Evolutionary conservation across 805 yeast genomes (phyloP).

Genomic region (Hanseniaspora clermontiae): DNA sequence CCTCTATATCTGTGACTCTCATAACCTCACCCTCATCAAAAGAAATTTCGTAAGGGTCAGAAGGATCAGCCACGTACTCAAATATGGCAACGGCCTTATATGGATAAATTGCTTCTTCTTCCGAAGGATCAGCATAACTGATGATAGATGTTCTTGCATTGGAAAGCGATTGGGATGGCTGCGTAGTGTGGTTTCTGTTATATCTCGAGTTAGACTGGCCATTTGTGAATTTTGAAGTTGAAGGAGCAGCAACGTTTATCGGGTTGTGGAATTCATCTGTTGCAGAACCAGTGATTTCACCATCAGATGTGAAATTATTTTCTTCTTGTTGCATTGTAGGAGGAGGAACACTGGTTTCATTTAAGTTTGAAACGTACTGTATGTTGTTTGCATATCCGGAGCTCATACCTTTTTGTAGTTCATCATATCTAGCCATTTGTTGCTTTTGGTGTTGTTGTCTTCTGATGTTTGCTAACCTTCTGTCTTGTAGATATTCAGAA

Average conservation of each 20-base stretch:
- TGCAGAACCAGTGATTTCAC: not conserved
- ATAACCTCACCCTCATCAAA: constrained; percentile 84
- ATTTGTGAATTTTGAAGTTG: constrained; percentile 11
- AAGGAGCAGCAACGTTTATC: constrained; percentile 18
- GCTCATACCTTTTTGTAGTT: constrained; percentile 16
- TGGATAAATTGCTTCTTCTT: constrained; percentile 40
- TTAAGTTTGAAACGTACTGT: constrained; percentile 32
- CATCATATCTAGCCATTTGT: constrained; percentile 13
- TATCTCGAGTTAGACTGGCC: not conserved
- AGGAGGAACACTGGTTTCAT: constrained; percentile 12
- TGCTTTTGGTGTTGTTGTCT: constrained; percentile 13
- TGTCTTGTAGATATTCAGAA: constrained; percentile 13
- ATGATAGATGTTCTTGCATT: constrained; percentile 29
- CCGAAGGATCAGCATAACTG: constrained; percentile 28
- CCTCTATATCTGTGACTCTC: constrained; percentile 82
- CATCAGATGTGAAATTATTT: constrained; percentile 34
- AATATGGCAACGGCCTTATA: constrained; percentile 79
- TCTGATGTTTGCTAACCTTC: constrained; percentile 12
- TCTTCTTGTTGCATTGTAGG: not conserved
- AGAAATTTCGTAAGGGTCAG: constrained; percentile 83
- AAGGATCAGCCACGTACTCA: constrained; percentile 78
- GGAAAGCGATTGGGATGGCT: constrained; percentile 13
- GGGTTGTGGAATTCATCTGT: constrained; percentile 9
- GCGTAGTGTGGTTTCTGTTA: constrained; percentile 7
- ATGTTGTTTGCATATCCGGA: constrained; percentile 15